phyloP scores from a whole-genome alignment of 768 basidiomycete genomes.

The Chalciporus piperatus region DNA sequence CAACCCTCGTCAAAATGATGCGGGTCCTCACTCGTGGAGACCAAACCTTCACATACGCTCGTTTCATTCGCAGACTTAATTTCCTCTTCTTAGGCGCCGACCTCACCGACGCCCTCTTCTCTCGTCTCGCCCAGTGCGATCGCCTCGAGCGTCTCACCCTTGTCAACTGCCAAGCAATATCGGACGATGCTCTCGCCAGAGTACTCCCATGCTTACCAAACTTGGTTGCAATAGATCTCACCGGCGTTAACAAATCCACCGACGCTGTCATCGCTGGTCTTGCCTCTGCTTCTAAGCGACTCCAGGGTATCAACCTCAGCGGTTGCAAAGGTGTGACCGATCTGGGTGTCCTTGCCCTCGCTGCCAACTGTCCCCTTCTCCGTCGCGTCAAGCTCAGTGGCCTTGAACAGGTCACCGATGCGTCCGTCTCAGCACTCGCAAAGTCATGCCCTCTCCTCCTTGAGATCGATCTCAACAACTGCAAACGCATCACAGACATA shows the following conservation, averaged over 20 bases:
- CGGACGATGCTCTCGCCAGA: constrained; percentile 57
- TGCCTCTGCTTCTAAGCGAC: constrained; percentile 61
- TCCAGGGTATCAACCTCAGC: constrained; percentile 91
- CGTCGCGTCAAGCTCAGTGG: constrained; percentile 88
- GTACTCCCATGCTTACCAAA: constrained; percentile 72
- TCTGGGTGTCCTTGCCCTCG: constrained; percentile 71
- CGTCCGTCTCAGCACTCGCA: constrained; percentile 71
- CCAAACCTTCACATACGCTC: constrained; percentile 83
- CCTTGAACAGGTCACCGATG: constrained; percentile 72
- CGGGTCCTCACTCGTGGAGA: constrained; percentile 58
- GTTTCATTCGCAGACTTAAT: constrained; percentile 89
- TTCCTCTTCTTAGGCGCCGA: constrained; percentile 68
- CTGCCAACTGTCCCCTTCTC: constrained; percentile 68
- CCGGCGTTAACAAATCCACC: constrained; percentile 63
- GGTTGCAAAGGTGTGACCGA: constrained; percentile 84
- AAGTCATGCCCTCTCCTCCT: constrained; percentile 80
- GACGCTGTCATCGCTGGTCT: constrained; percentile 72
- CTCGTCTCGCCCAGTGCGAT: constrained; percentile 67
- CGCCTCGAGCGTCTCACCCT: constrained; percentile 88
- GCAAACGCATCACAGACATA: constrained; percentile 71
- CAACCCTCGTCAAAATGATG: constrained; percentile 77
- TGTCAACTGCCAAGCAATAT: constrained; percentile 69
- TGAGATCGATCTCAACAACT: constrained; percentile 91
- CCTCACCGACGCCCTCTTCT: constrained; percentile 73
- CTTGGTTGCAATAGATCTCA: constrained; percentile 84